Base-by-base conservation (phyloP, 2,329 filamentous ascomycete genomes). In the Raffaelea arxii region DNA sequence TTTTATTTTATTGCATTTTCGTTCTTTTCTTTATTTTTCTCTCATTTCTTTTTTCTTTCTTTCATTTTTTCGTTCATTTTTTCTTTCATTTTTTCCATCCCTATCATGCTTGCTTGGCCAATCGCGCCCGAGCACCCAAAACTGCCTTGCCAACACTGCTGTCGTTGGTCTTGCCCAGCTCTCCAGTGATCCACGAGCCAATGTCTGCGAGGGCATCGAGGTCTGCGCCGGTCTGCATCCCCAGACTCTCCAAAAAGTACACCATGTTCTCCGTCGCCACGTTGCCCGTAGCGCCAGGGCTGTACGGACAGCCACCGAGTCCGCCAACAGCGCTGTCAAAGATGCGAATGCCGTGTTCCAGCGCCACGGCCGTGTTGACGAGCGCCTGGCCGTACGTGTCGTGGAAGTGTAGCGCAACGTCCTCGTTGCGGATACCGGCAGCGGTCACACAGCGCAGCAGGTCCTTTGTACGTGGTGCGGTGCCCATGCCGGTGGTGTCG, bases 401-500 rank as follows among this genome's bases (percentile, higher is more conserved):
- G 62, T 94, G 88, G 58, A 94, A 91, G 63, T 94, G 88, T 67
- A 90, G 80, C 0, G 86, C 86, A 11, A 94, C 65, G 56, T 86
- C 82, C 55, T 81, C 78, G 46, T 74, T 75, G 19, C 82, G 73
- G 18, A 94, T 74, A 1, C 82, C 83, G 2, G 83, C 84, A 1
- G 78, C 74, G 9, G 71, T 64, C 63, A 88, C 67, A 47, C 80
- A 80, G 52, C 73, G 72, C 48, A 89, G 68, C 41, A 89, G 67
- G 47, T 78, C 75, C 46, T 71, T 68, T 3, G 83, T 87, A 47
- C 78, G 70, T 18, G 80, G 81, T n/a, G 80, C 82, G 0, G 86
- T 94, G 25, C 89, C 90, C 76, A 94, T 89, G 18, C 90, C 90
- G 0, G 89, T 91, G 0, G 90, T 96, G 59, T 95, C 90, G 6